Base-by-base conservation (phyloP, 2,329 filamentous ascomycete species). In the Fusarium torreyae region DNA sequence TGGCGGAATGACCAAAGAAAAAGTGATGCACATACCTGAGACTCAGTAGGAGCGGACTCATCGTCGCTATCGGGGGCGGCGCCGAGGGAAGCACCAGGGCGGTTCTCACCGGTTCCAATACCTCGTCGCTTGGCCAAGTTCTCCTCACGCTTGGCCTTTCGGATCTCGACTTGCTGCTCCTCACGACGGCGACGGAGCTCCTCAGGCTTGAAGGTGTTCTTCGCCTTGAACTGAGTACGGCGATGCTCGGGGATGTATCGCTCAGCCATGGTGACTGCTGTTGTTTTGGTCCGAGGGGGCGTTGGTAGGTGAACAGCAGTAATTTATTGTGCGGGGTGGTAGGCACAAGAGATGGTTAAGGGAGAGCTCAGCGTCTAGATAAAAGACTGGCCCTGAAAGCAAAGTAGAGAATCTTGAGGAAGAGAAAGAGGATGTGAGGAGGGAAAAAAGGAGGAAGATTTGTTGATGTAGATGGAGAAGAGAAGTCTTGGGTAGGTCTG, bases 201-300 rank as follows among this genome's bases (percentile, higher is more conserved):
- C 82, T 99, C 96, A 77, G 95, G 95, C 90, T 98, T 98, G 88
- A 99, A 98, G 78, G 94, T 94, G 84, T 93, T 95, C 89, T 98
- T 98, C 57, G 96, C 96, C 92, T 99, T 99, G 91, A 97, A 99
- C 86, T 97, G 94, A 73, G 94, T 98, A 80, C 96, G 94, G 82
- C 96, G 94, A 87, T 99, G 96, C 87, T 99, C 96, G 82, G 96
- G 96, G 79, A 99, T 99, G 87, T 98, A 99, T 79, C 96, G 93
- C 83, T 99, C 96, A 82, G 96, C 92, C 96, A 99, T 99, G 85
- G 77, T 91, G 82, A 80, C 80, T 79, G 79, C 59, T 78, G 74
- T 71, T 71, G 61, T 66, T 66, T 62, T 71, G 68, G 55, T 70
- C 56, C 54, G 61, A 65, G 61, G 54, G 62, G 67, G 57, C 60